A percentile compares a stretch with the other conserved stretches of the same genome.
phyloP scores from a whole-genome alignment of 257 asterid species.

The Phtheirospermum japonicum region DNA sequence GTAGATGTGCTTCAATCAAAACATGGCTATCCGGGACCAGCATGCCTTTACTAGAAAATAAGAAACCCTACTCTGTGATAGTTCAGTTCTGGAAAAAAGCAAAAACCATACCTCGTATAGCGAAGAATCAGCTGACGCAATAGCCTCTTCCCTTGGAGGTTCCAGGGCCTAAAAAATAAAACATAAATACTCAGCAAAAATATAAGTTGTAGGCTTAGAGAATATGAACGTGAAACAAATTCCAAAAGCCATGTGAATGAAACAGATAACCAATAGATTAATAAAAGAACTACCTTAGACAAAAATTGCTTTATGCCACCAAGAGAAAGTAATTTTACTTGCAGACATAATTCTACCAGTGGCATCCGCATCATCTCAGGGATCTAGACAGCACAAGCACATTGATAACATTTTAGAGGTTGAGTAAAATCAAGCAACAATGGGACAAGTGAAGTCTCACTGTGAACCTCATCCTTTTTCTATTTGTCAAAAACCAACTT shows the following conservation, averaged over 20 bases:
- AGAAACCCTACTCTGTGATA: neutral
- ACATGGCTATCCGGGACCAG: slow-evolving; percentile 10
- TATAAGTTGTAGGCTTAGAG: slow-evolving; percentile 7
- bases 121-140: slow-evolving; percentile 73
- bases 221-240: slow-evolving; percentile 24
- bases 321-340: slow-evolving; percentile 85
- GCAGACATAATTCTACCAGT: slow-evolving; percentile 86
- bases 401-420: slow-evolving; percentile 28
- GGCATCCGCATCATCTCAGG: slow-evolving; percentile 99
- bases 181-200: slow-evolving; percentile 12
- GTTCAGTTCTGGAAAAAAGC: neutral
- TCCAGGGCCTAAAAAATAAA: slow-evolving; percentile 71
- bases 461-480: slow-evolving; percentile 11
- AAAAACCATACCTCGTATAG: slow-evolving; percentile 67
- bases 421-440: slow-evolving; percentile 18
- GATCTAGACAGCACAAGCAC: slow-evolving; percentile 45
- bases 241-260: slow-evolving; percentile 21
- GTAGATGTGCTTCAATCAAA: slow-evolving; percentile 28
- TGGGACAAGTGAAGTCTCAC: slow-evolving; percentile 21
- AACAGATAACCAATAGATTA: slow-evolving; percentile 21
- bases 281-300: slow-evolving; percentile 49
- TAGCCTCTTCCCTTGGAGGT: slow-evolving; percentile 90
- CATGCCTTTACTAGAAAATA: slow-evolving; percentile 8
- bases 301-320: slow-evolving; percentile 84
- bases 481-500: neutral